phyloP scores from a whole-genome alignment of 2,329 filamentous ascomycete species.

The Cytospora schulzeri region DNA sequence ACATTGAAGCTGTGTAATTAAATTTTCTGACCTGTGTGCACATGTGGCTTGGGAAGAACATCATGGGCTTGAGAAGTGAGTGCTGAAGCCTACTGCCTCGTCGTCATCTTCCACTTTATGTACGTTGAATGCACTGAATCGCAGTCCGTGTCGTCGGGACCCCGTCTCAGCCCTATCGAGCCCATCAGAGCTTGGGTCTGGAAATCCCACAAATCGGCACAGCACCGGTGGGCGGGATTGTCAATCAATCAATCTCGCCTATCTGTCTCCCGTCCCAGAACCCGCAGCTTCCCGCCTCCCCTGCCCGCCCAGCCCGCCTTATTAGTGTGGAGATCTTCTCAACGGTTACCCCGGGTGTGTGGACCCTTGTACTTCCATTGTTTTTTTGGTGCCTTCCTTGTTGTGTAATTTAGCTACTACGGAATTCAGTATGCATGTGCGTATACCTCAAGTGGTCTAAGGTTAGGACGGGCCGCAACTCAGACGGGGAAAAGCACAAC shows the following conservation, averaged over 20 bases:
- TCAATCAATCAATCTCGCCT: neutral
- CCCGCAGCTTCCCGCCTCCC: slow-evolving; percentile 1
- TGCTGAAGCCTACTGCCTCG: too few species aligned
- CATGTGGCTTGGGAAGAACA: neutral
- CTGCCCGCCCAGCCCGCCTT: neutral
- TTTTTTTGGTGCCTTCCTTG: neutral
- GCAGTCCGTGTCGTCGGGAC: neutral
- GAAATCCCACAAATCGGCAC: neutral
- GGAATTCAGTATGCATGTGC: neutral
- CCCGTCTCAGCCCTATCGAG: neutral
- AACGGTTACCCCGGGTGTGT: slow-evolving; percentile 4
- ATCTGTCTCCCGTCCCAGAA: neutral
- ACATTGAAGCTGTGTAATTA: neutral
- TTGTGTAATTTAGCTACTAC: too few species aligned
- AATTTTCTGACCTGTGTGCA: too few species aligned
- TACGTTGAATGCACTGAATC: neutral
- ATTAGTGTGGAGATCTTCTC: neutral
- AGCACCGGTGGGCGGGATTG: neutral
- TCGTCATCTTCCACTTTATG: neutral
- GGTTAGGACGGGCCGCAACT: neutral
- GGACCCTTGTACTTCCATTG: slow-evolving; percentile 10
- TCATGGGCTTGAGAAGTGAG: neutral
- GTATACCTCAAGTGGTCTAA: neutral
- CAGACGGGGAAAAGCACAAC: too few species aligned
- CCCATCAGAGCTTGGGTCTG: neutral